These are phyloP conservation scores for Candida silvatica DNA, from an alignment of 805 yeast species.

Conservation along the genomic window DNA sequence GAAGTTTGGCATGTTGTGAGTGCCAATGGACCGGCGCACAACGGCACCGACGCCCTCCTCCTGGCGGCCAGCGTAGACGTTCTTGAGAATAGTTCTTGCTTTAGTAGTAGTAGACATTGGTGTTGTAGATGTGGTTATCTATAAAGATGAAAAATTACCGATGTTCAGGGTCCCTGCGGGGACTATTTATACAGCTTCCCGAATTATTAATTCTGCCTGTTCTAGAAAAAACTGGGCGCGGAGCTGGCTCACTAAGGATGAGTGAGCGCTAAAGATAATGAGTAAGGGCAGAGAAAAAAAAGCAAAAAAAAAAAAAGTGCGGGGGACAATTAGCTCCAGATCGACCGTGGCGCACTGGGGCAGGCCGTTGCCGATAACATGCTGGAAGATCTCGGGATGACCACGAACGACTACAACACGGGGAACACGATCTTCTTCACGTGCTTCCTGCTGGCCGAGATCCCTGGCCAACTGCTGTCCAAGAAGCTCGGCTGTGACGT, in stretches of 20 bases:
- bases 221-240: too few species aligned
- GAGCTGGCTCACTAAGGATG: too few species aligned
- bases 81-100: constrained; percentile 39
- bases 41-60: constrained; percentile 86
- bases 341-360: constrained; percentile 47
- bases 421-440: constrained; percentile 49
- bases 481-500: constrained; percentile 54
- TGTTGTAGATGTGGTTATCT: too few species aligned
- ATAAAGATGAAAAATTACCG: too few species aligned
- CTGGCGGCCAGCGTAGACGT: constrained; percentile 55
- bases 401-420: constrained; percentile 49
- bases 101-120: constrained; percentile 16
- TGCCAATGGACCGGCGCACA: constrained; percentile 77
- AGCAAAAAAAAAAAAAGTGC: too few species aligned
- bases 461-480: constrained; percentile 58
- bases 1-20: constrained; percentile 57
- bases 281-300: too few species aligned
- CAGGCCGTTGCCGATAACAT: constrained; percentile 51
- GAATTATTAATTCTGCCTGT: too few species aligned
- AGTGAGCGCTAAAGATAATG: too few species aligned
- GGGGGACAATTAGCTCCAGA: too few species aligned
- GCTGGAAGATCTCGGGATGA: constrained; percentile 39
- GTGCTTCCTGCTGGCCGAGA: constrained; percentile 46
- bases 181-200: too few species aligned
- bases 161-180: too few species aligned